Base-by-base conservation (phyloP, 2,329 filamentous ascomycete species). In the Fusarium sambucinum region DNA sequence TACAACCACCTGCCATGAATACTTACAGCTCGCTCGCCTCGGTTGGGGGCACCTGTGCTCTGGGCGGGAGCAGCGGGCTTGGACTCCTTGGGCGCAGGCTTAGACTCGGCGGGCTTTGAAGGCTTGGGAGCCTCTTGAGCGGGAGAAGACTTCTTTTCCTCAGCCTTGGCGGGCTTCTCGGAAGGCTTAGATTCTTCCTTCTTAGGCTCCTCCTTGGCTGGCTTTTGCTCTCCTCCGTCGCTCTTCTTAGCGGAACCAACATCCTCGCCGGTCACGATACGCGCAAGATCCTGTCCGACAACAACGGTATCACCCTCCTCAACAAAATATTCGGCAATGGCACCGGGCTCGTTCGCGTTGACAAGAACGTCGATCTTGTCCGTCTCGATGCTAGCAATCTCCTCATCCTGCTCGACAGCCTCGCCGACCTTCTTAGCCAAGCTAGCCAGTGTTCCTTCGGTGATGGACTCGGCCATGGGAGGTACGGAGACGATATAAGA, bases 321-420 rank as follows among this genome's bases (percentile, higher is more conserved):
- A 14, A 68, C 76, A 55, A 77, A 75, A 23, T 75, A 69, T 63
- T 77, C 75, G 27, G 68, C 71, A 2, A 77, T 62, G 14, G 71
- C 57, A 16, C 69, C 76, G 7, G 59, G 59, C 42, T 77, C 70
- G 23, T 63, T 68, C 6, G 75, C 71, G 55, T 70, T 75, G 13
- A 77, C 75, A 3, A 75, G 67, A 25, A 77, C 68, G 40, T 77
- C 76, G 9, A 77, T 77, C 71, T 77, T 77, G 69, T 77, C 76
- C 3, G 76, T 77, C 64, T 77, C 76, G 57, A 77, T 77, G 54
- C 69, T 77, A 21, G 74, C 75, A 21, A 77, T 64, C 47, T 77
- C 76, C 45, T 77, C 76, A 42, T 77, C 76, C 29, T 66, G 69
- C 40, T 77, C 75, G 19, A 77, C 66, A 25, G 55, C 59, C 32